Base-by-base conservation (phyloP, 306 rosid genomes). In the Cyclanthera cordifolia region DNA sequence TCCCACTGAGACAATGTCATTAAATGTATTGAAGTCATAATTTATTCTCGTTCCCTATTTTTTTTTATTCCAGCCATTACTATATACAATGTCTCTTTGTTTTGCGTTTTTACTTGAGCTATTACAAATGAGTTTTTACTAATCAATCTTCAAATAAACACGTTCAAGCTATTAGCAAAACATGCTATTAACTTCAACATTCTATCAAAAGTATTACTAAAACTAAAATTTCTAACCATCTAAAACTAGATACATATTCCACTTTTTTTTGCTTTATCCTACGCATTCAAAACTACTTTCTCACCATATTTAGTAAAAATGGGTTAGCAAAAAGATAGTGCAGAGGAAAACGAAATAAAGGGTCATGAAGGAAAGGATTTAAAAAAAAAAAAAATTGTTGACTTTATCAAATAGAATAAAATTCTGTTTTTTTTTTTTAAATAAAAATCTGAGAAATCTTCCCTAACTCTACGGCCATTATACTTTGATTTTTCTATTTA, bases 401-500 rank as follows among this genome's bases (percentile, higher is more conserved):
- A 65, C 70, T 65, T 65, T 23, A 45, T 45, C 70, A 64, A 64
- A 64, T 13, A 1, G 53, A 64, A 64, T 6, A 16, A 43, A 64
- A 12, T n/a, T n/a, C n/a, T n/a, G n/a, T n/a, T n/a, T n/a, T n/a
- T n/a, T n/a, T n/a, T n/a, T n/a, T n/a, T n/a, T n/a, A n/a, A n/a
- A n/a, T n/a, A n/a, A n/a, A n/a, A n/a, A n/a, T n/a, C n/a, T n/a
- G 52, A 28, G 20, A 17, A 64, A 43, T 41, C 7, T 43, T 64
- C 52, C 52, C 70, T 43, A 64, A 21, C 37, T 19, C 43, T 43
- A 64, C 53, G 53, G 70, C 34, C 70, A 43, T 41, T 64, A 37
- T 64, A 64, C 70, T 12, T 64, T 14, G 5, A 19, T 41, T 21
- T 63, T 58, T 32, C 37, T 32, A n/a, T 63, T 63, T 50, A 63